These are phyloP conservation scores for Rehmannia glutinosa DNA, from an alignment of 257 asterid species.

Conservation along the genomic window DNA sequence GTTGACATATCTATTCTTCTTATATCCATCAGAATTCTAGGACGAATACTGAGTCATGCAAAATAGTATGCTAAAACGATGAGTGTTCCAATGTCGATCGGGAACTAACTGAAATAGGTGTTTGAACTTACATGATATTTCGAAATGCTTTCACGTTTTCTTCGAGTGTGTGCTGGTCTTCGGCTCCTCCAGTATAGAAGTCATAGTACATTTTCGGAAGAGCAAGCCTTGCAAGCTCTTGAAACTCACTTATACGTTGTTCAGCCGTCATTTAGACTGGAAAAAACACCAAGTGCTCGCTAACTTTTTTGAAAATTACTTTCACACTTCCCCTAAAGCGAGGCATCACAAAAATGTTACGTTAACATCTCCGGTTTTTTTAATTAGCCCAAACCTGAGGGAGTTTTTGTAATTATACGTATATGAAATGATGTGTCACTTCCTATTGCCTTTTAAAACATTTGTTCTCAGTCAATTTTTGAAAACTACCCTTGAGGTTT, in stretches of 20 bases:
- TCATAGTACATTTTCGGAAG: constrained; percentile 71
- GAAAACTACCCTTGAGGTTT: too few relatives aligned
- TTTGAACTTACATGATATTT: constrained; percentile 37
- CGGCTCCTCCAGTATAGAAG: constrained; percentile 58
- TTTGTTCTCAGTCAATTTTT: too few relatives aligned
- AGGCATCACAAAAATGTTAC: too few relatives aligned
- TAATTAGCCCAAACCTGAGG: too few relatives aligned
- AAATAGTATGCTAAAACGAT: too few relatives aligned
- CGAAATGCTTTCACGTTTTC: constrained; percentile 51
- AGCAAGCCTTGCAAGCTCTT: constrained; percentile 54
- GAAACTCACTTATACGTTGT: constrained; percentile 42
- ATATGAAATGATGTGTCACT: too few relatives aligned
- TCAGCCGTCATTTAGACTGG: constrained; percentile 43
- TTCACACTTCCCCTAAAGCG: too few relatives aligned
- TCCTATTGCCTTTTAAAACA: too few relatives aligned
- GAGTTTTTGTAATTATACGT: too few relatives aligned
- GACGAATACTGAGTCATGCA: constrained; percentile 51
- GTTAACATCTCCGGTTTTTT: too few relatives aligned
- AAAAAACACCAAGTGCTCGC: not conserved
- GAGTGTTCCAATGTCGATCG: too few relatives aligned
- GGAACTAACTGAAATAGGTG: not conserved
- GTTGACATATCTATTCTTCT: constrained; percentile 53
- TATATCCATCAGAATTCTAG: constrained; percentile 54
- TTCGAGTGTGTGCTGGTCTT: constrained; percentile 55
- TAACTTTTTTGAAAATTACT: too few relatives aligned